Conservation (phyloP, 495 filamentous ascomycete genomes). For the Neurospora intermedia region DNA sequence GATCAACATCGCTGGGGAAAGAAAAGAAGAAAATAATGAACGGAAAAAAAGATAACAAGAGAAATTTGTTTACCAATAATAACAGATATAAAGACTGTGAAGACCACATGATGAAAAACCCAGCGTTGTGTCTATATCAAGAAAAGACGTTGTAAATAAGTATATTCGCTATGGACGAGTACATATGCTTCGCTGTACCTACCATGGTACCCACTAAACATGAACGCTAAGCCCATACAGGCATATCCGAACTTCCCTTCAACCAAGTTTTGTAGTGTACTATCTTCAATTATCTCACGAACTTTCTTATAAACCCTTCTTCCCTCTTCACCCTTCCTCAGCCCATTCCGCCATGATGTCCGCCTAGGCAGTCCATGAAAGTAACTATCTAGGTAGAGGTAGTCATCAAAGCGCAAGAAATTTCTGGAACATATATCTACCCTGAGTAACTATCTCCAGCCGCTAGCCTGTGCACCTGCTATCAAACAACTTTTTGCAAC, state of each 20-base stretch:
- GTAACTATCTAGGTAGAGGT: no score
- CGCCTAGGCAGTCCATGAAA: no score
- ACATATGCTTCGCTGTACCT: no score
- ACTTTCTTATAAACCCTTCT: no score
- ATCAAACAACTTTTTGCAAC: neutral
- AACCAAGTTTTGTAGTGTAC: no score
- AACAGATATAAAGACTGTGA: neutral
- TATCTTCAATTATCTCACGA: no score
- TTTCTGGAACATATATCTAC: neutral
- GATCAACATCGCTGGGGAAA: neutral
- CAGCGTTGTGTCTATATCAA: neutral
- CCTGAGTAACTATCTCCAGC: neutral
- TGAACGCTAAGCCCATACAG: neutral
- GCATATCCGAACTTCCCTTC: no score
- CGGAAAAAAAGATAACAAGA: neutral
- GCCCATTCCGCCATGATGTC: neutral
- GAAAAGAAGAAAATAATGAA: no score
- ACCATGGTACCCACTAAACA: neutral
- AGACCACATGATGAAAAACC: neutral
- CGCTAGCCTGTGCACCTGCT: neutral
- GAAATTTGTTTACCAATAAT: neutral
- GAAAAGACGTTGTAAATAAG: no score
- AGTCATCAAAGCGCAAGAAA: no score
- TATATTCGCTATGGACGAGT: no score
- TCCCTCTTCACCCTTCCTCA: neutral